Conservation (phyloP, 371 early-diverging fungal species). For the Rhizopus microsporus region DNA sequence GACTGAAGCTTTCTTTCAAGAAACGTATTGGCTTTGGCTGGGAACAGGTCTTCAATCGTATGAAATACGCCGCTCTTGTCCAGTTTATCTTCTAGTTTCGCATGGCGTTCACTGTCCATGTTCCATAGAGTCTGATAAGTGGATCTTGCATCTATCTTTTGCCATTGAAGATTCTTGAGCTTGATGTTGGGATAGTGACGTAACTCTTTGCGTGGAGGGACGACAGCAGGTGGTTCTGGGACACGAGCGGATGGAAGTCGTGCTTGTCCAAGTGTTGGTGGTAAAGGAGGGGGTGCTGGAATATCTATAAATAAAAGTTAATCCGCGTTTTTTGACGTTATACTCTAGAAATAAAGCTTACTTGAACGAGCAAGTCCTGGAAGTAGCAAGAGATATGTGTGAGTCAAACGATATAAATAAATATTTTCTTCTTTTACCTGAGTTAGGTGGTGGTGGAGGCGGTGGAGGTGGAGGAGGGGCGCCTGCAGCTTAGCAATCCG, state of each 20-base stretch:
- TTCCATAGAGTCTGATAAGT: slow-evolving; percentile 36
- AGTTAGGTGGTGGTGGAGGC: slow-evolving; percentile 6
- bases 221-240: neutral
- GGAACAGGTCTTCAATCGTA: slow-evolving; percentile 28
- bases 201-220: slow-evolving; percentile 32
- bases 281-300: neutral
- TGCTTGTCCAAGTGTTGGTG: neutral
- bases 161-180: slow-evolving; percentile 40
- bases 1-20: slow-evolving; percentile 22
- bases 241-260: neutral
- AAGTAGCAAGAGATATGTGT: too few species aligned
- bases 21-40: slow-evolving; percentile 30
- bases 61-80: slow-evolving; percentile 26
- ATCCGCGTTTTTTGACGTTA: too few species aligned
- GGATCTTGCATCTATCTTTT: slow-evolving; percentile 27
- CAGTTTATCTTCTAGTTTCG: slow-evolving; percentile 27
- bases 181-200: slow-evolving; percentile 30
- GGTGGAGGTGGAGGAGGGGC: slow-evolving; percentile 5
- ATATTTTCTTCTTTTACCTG: neutral
- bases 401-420: too few species aligned
- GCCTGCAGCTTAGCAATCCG: too few species aligned
- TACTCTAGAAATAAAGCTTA: too few species aligned
- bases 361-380: too few species aligned
- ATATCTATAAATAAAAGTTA: neutral
- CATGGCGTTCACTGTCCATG: slow-evolving; percentile 18